phyloP scores from a whole-genome alignment of 176 grass and related monocot genomes.

The maize (Zea mays) region DNA sequence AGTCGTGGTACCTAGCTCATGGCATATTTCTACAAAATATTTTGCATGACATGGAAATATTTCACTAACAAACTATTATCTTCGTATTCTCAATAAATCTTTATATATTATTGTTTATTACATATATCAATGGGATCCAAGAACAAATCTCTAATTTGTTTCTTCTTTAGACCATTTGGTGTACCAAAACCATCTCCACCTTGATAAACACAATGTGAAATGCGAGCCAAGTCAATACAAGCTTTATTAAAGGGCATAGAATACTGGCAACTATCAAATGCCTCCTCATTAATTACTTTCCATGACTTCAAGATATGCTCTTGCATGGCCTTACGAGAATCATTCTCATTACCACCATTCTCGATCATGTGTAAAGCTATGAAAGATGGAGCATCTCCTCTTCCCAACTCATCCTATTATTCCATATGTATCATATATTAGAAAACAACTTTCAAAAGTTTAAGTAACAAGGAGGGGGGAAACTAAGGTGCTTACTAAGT shows the following conservation, averaged over 20 bases:
- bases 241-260: slow-evolving; percentile 9
- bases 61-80: too few species aligned
- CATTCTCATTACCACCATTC: slow-evolving; percentile 24
- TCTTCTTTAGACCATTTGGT: slow-evolving; percentile 22
- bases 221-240: slow-evolving; percentile 47
- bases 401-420: slow-evolving; percentile 43
- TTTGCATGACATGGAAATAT: not conserved
- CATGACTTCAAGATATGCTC: slow-evolving; percentile 27
- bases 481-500: slow-evolving; percentile 21
- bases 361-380: slow-evolving; percentile 42
- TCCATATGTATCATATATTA: not conserved
- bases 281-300: slow-evolving; percentile 48
- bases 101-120: not conserved
- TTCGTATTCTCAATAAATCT: not conserved
- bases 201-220: slow-evolving; percentile 53
- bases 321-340: slow-evolving; percentile 33
- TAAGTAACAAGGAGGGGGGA: not conserved
- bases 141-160: slow-evolving; percentile 36
- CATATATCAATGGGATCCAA: slow-evolving; percentile 19
- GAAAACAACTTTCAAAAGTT: not conserved
- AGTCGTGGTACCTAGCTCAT: not conserved
- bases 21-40: not conserved
- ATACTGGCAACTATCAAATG: not conserved
- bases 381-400: slow-evolving; percentile 50
- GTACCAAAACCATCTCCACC: slow-evolving; percentile 45